Base-by-base conservation (phyloP, 768 basidiomycete species). In the Saitozyma podzolica region DNA sequence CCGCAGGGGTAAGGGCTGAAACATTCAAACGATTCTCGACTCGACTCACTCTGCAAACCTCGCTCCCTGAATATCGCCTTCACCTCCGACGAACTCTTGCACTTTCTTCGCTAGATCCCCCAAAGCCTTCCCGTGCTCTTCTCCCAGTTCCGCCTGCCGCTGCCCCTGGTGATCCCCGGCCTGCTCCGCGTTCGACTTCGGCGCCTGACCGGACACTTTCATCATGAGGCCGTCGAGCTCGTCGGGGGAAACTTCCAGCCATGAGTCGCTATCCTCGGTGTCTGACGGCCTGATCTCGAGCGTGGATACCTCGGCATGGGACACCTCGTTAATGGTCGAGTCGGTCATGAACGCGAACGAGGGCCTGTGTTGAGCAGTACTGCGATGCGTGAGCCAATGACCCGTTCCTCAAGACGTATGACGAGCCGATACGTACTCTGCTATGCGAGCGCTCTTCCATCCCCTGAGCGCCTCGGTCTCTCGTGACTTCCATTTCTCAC, bases 41-140 rank as follows among this genome's bases (percentile, higher is more conserved):
- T 50, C 49, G 16, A 82, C 89, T 73, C 80, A 98, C 94, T 97
- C 95, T 58, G 88, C 86, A 72, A 99, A 95, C 65, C 83, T 81
- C 0, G 92, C 96, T 4, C 96, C 96, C 65, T 91, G 89, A 9
- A 96, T 63, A 62, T 90, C 89, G 2, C 96, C 96, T 74, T 94
- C 81, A 2, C 90, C 92, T 68, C 92, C 87, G 2, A 99, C 87
- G 74, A 99, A 99, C n/a, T 82, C 82, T 69, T 90, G 89, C 0
- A 99, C 91, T 75, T 91, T 90, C 63, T 84, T 80, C 10, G 96
- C 94, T 56, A 99, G 83, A 63, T 85, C 84, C 68, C 86, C 86
- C 40, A 98, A 80, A 63, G 85, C 85, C 19, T 83, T 77, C 9
- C 92, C 88, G 75, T 91, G 89, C 62, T 85, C 83, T 37, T 85